Conservation (phyloP, 176 grass and related monocot genomes). For the Coix lacrymajobi region DNA sequence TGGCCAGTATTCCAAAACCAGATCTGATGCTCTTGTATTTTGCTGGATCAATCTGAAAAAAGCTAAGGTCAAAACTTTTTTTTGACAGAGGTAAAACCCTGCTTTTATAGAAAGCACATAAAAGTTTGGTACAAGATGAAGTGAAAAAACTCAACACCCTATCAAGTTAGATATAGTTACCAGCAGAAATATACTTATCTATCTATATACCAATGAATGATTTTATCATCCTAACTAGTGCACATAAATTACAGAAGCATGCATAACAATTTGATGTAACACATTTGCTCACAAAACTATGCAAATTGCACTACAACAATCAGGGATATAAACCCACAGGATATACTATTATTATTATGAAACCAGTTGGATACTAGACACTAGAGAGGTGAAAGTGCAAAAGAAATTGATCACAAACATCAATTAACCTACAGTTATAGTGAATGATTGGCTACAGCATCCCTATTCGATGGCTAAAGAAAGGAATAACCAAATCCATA, state of each 20-base stretch:
- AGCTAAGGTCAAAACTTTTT: background rate
- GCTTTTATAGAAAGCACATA: background rate
- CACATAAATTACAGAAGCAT: background rate
- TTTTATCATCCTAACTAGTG: background rate
- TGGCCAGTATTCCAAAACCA: constrained; percentile 57
- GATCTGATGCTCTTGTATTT: constrained; percentile 72
- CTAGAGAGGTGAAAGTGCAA: background rate
- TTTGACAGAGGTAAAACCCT: background rate
- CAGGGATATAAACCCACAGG: background rate
- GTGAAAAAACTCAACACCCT: background rate
- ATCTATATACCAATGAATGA: background rate
- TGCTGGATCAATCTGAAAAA: constrained; percentile 50
- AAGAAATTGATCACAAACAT: background rate
- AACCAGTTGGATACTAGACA: background rate
- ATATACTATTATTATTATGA: background rate
- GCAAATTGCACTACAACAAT: background rate
- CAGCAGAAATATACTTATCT: background rate
- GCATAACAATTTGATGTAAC: background rate
- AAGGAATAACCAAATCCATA: background rate
- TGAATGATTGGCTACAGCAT: background rate
- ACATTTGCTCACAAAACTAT: background rate
- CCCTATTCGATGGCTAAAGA: background rate
- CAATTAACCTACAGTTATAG: background rate
- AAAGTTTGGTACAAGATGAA: background rate
- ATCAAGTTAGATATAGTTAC: background rate